phyloP scores from a whole-genome alignment of 257 asterid species.

The Solanum sejunctum region DNA sequence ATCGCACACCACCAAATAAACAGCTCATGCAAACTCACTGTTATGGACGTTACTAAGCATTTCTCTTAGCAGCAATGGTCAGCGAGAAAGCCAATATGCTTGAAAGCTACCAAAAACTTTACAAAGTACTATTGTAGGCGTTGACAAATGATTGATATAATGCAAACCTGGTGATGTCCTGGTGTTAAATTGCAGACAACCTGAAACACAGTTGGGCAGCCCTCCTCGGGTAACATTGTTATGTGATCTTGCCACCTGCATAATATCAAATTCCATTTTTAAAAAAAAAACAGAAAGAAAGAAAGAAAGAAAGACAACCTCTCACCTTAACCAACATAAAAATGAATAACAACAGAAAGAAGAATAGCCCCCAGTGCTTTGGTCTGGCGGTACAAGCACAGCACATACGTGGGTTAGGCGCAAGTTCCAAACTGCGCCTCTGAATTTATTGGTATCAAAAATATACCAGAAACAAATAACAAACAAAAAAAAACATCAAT shows the following conservation, averaged over 20 bases:
- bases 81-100: neutral
- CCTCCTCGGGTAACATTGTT: conserved; percentile 62
- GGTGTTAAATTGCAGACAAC: conserved; percentile 42
- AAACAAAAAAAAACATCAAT: neutral
- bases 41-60: neutral
- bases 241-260: conserved; percentile 55
- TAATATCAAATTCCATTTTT: neutral
- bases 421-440: neutral
- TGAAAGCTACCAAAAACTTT: neutral
- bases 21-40: neutral
- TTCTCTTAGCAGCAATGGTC: neutral
- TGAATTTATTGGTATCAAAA: neutral
- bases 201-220: conserved; percentile 67
- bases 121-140: neutral
- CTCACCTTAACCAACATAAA: neutral
- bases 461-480: neutral
- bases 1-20: neutral
- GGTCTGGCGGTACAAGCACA: neutral
- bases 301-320: neutral
- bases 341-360: neutral
- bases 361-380: neutral
- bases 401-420: neutral
- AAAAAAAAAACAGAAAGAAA: neutral
- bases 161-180: conserved; percentile 60
- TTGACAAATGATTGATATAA: neutral